Conservation (phyloP, 2,329 filamentous ascomycete genomes). For the Ophioceras dolichostomum region DNA sequence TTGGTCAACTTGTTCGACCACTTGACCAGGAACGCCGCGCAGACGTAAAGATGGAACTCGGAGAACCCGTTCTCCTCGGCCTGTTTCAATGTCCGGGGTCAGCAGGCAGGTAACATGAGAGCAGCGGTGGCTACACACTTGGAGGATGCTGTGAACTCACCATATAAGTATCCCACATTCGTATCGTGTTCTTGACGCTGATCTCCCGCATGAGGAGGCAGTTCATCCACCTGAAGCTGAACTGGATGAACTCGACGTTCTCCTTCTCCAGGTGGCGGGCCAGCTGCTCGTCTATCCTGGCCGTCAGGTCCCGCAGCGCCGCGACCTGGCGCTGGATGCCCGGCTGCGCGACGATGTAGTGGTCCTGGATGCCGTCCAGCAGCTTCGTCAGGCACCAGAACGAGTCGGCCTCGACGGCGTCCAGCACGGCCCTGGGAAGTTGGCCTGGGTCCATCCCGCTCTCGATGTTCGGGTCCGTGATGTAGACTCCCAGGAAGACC, state of each 20-base stretch:
- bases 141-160: constrained; percentile 37
- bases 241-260: constrained; percentile 96
- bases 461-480: constrained; percentile 86
- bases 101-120: too few relatives aligned
- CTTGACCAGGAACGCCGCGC: constrained; percentile 93
- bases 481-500: constrained; percentile 88
- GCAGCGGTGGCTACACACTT: too few relatives aligned
- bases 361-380: constrained; percentile 97
- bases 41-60: constrained; percentile 96
- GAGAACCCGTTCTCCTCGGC: constrained; percentile 98
- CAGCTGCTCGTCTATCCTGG: constrained; percentile 71
- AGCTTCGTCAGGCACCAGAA: constrained; percentile 98
- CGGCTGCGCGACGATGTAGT: constrained; percentile 95
- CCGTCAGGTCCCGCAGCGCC: constrained; percentile 78
- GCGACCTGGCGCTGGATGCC: constrained; percentile 92
- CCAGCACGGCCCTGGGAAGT: constrained; percentile 76
- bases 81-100: too few relatives aligned
- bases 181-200: constrained; percentile 88
- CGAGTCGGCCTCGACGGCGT: constrained; percentile 93
- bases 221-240: constrained; percentile 99
- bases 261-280: constrained; percentile 84
- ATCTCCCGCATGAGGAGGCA: constrained; percentile 96
- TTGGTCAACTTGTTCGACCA: constrained; percentile 92
- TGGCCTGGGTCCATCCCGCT: constrained; percentile 95
- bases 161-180: constrained; percentile 99